Percentiles rank a stretch among this genome's conserved stretches.
These are phyloP conservation scores for Calophaca sinica DNA, from an alignment of 306 rosid genomes.

Conservation along the genomic window DNA sequence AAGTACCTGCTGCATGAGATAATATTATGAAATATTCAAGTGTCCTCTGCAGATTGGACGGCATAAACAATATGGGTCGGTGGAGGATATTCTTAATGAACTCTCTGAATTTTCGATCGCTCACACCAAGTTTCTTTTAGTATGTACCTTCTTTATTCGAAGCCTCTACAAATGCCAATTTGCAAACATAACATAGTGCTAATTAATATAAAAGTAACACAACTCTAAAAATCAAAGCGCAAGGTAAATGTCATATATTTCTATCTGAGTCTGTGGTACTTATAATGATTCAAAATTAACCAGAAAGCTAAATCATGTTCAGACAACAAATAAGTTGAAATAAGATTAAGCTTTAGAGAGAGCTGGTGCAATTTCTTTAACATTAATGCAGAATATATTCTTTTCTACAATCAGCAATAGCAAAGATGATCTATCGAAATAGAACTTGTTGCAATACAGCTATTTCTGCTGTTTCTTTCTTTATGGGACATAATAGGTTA, in stretches of 20 bases:
- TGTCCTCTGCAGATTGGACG: constrained; percentile 98
- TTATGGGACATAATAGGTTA: neutral
- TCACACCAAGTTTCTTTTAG: constrained; percentile 55
- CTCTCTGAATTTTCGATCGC: constrained; percentile 56
- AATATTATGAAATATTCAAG: constrained; percentile 82
- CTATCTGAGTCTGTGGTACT: neutral
- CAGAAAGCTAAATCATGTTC: no score
- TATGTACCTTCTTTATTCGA: constrained; percentile 58
- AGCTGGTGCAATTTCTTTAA: neutral
- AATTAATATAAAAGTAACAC: constrained; percentile 47
- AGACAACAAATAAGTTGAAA: constrained; percentile 34
- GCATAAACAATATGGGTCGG: constrained; percentile 75
- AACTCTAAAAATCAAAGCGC: constrained; percentile 30
- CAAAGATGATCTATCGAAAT: no score
- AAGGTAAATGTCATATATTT: constrained; percentile 26
- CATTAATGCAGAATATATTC: constrained; percentile 22
- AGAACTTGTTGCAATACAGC: constrained; percentile 8
- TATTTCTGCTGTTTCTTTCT: constrained; percentile 29
- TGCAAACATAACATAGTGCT: constrained; percentile 29
- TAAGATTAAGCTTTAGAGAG: constrained; percentile 22
- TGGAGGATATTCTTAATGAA: constrained; percentile 74
- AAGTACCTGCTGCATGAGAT: constrained; percentile 94
- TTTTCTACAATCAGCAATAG: no score
- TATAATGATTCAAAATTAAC: constrained; percentile 36
- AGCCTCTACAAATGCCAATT: constrained; percentile 56